Evolutionary conservation across 768 basidiomycete genomes (phyloP), one percentile per base, ranked within the genome.

Genomic region (Leccinellum rugosiceps): DNA sequence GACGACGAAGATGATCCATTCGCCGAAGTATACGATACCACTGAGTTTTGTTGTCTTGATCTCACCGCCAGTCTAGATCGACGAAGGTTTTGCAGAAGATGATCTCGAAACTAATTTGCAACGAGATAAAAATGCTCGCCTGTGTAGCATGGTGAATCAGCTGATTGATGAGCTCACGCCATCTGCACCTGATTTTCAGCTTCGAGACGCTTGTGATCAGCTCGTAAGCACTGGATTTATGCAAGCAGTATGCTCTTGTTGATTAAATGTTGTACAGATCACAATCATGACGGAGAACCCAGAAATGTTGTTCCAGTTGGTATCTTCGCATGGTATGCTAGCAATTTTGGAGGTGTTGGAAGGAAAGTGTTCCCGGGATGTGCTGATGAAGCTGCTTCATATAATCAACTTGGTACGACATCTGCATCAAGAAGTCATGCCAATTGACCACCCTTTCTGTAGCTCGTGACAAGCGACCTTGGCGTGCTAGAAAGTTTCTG

Each of bases 1-100:
- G 84, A 83, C 3, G 94, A 96, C 56, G 94, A 96, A 52, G 92
- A 94, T 53, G 94, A 99, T 77, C 96, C 97, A 1, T 99, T 99
- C 64, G 94, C 96, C 3, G 92, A 94, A 77, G 92, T 92, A 63
- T 55, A 64, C 49, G 11, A 9, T 41, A 23, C 48, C 23, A 15
- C 17, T 48, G 19, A 21, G 28, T 28, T 48, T 48, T 14, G 46
- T 35, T 26, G 32, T 6, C 38, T 54, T 25, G 49, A 54, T 61
- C 58, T 62, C 55, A 46, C 52, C 38, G 1, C 28, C 41, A 7
- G 9, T 53, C 32, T 59, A 89, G 90, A 95, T 96, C 57, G 94
- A 97, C 65, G 94, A 95, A 76, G 91, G 89, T 7, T 95, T 94
- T 63, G 87, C 85, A 2, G 92, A 95, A 62, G 90, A 93, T 60